A percentile compares a stretch with the other conserved stretches of the same genome.
These are phyloP conservation scores for Calamus simplicifolius DNA, from an alignment of 176 grass and related monocot species.

Conservation along the genomic window DNA sequence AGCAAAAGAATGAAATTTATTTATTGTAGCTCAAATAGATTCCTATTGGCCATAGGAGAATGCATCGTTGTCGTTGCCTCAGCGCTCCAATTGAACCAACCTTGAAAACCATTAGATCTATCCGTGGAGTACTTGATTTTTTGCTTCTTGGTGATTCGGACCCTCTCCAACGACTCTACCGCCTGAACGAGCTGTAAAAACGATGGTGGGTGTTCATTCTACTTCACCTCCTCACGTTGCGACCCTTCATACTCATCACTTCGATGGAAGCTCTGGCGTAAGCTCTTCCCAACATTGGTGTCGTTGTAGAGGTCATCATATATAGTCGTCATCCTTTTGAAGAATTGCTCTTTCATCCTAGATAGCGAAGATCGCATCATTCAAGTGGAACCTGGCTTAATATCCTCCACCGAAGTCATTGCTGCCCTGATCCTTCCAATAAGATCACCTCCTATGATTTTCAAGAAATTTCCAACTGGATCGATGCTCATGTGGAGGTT, in stretches of 20 bases:
- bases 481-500: too few species aligned
- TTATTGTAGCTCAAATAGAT: too few species aligned
- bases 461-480: too few species aligned
- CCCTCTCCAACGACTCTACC: conserved; percentile 29
- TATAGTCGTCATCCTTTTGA: conserved; percentile 65
- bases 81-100: not conserved
- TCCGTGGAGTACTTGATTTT: conserved; percentile 29
- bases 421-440: too few species aligned
- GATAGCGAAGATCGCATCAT: conserved; percentile 27
- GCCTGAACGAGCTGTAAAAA: conserved; percentile 9
- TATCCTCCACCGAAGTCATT: conserved; percentile 1
- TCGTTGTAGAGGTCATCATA: conserved; percentile 48
- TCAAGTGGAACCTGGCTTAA: conserved; percentile 35
- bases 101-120: conserved; percentile 11
- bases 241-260: not conserved
- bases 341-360: conserved; percentile 44
- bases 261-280: conserved; percentile 13
- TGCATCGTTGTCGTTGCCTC: too few species aligned
- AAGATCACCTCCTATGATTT: too few species aligned
- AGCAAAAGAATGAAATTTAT: too few species aligned
- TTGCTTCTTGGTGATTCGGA: conserved; percentile 34
- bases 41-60: too few species aligned
- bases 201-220: conserved; percentile 10
- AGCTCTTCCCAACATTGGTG: conserved; percentile 9
- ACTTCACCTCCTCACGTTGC: conserved; percentile 8